Percentiles rank a stretch among this genome's conserved stretches.
phyloP scores from a whole-genome alignment of 495 filamentous ascomycete genomes.

The Lophiotrema nucula region DNA sequence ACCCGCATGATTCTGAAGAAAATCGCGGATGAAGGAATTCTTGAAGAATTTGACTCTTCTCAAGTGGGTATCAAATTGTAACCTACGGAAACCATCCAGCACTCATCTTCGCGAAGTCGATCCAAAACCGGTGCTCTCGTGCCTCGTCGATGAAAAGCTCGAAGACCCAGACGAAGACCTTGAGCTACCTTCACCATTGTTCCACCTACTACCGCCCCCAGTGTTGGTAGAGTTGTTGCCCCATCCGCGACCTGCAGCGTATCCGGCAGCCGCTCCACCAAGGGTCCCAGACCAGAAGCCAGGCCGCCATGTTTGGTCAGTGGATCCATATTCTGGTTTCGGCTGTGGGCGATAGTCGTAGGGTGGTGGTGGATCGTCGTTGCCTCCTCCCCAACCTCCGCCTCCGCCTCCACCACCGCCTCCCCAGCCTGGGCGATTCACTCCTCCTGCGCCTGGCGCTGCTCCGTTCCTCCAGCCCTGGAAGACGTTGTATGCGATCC shows the following conservation, averaged over 20 bases:
- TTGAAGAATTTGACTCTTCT: too few species aligned
- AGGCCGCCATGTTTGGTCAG: conserved; percentile 63
- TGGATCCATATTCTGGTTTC: conserved; percentile 25
- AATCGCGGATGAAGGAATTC: too few species aligned
- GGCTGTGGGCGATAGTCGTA: conserved; percentile 46
- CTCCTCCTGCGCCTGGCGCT: conserved; percentile 24
- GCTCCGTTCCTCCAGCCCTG: conserved; percentile 7
- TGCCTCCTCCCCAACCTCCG: conserved; percentile 39
- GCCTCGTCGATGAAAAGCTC: conserved; percentile 50
- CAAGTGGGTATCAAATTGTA: conserved; percentile 13
- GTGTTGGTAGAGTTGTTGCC: neutral
- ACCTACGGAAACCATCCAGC: neutral
- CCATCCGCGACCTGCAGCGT: conserved; percentile 58
- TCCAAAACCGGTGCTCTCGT: conserved; percentile 87
- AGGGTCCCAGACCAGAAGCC: conserved; percentile 85
- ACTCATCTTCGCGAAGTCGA: conserved; percentile 71
- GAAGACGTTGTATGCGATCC: conserved; percentile 54
- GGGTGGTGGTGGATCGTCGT: conserved; percentile 60
- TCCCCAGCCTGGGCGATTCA: conserved; percentile 48
- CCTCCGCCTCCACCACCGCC: conserved; percentile 49
- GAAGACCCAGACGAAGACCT: conserved; percentile 43
- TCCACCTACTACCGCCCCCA: conserved; percentile 27
- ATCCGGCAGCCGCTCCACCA: conserved; percentile 69
- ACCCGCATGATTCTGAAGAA: too few species aligned
- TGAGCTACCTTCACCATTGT: conserved; percentile 42